Base-by-base conservation (phyloP, 1,284 basidiomycete genomes). In the Cryptococcus depauperatus region DNA sequence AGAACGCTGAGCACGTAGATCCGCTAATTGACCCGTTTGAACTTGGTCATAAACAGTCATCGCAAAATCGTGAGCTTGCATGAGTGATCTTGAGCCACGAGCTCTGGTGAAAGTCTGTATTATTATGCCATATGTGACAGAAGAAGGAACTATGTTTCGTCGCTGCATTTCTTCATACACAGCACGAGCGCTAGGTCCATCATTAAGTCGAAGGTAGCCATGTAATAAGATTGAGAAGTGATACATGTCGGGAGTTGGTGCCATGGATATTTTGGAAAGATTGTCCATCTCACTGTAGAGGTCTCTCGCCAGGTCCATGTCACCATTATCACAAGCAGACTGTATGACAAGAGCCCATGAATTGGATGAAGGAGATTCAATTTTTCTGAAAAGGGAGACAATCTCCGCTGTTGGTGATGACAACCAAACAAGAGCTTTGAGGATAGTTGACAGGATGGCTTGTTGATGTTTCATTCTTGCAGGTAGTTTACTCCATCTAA, bases 141-240 rank as follows among this genome's bases (percentile, higher is more conserved):
- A 77, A 5, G 75, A 80, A 0, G 86, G 86, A 38, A 79, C 59
- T 16, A 96, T 76, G 3, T 80, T 80, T 4, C 81, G 77, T 4
- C 68, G 57, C 14, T 73, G 66, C 83, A 97, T 92, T 45, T 83
- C 78, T 35, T 85, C 79, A 59, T 86, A 84, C 21, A 87, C 76
- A 2, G 70, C 75, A 64, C 77, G 80, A 1, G 90, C 90, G 38
- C 73, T 74, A 3, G 64, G 57, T 41, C 75, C 74, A 35, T 84
- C 71, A 1, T 79, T 77, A 0, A 61, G 55, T 16, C 81, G 80
- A 37, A 95, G 73, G 62, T 83, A 84, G 1, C 83, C 87, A 16
- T 80, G 76, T 72, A 97, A 84, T 55, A 97, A 73, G 62, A 89
- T 84, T n/a, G 88, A 89, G 53, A 88, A 78, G 40, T 83, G 75